Conservation (phyloP, 2,329 filamentous ascomycete species). For the Fusarium luffae region DNA sequence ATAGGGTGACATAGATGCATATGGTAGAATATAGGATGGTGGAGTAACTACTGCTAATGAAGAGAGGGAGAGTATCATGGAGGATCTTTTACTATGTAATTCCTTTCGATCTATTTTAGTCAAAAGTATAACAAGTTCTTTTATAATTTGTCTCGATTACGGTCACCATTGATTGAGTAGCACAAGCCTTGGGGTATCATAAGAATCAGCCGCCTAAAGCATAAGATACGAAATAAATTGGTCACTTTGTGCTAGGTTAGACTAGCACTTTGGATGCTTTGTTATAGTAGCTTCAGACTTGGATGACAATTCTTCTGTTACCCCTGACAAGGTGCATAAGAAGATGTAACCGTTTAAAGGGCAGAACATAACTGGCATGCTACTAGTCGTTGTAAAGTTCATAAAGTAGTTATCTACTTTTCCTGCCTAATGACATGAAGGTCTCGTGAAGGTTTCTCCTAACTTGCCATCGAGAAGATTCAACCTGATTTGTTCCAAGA, state of each 20-base stretch:
- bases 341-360: neutral
- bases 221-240: rapidly evolving
- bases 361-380: neutral
- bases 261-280: neutral
- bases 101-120: constrained; percentile 22
- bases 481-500: neutral
- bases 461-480: neutral
- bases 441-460: neutral
- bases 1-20: constrained; percentile 17
- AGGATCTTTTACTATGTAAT: constrained; percentile 24
- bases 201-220: neutral
- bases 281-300: too few species aligned
- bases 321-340: neutral
- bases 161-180: neutral
- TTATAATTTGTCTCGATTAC: neutral
- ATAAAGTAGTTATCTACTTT: neutral
- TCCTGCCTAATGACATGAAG: neutral
- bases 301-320: too few species aligned
- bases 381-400: neutral
- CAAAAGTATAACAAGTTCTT: constrained; percentile 20
- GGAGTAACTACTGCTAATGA: neutral
- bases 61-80: constrained; percentile 1
- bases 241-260: neutral
- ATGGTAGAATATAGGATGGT: constrained; percentile 8
- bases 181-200: neutral